A percentile compares a stretch with the other conserved stretches of the same genome.
phyloP scores from a whole-genome alignment of 495 filamentous ascomycete genomes.

The Penicillium paxilli region DNA sequence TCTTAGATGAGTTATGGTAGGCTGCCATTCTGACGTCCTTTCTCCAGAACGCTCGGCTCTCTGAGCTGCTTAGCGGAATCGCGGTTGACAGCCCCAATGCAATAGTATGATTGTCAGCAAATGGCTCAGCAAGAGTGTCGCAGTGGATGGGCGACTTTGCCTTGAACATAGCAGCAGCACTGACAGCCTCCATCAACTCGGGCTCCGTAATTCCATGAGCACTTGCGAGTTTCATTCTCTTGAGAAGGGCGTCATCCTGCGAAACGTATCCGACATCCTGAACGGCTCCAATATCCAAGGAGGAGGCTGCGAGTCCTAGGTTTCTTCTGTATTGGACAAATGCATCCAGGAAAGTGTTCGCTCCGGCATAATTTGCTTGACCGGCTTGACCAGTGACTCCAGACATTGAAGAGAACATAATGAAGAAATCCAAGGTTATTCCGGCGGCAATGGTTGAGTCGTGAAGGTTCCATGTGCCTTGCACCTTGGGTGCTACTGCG shows the following conservation, averaged over 20 bases:
- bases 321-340: slow-evolving; percentile 29
- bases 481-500: slow-evolving; percentile 40
- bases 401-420: slow-evolving; percentile 39
- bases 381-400: slow-evolving; percentile 28
- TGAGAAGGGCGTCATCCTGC: slow-evolving; percentile 10
- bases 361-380: slow-evolving; percentile 39
- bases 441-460: slow-evolving; percentile 31
- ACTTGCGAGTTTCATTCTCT: slow-evolving; percentile 1
- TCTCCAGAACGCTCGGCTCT: slow-evolving; percentile 20
- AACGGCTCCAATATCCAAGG: slow-evolving; percentile 34
- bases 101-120: slow-evolving; percentile 1
- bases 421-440: slow-evolving; percentile 48
- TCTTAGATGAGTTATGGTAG: slow-evolving; percentile 22
- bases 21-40: slow-evolving; percentile 25
- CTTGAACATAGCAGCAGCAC: too few species aligned
- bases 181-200: not conserved
- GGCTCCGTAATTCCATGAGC: not conserved
- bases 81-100: slow-evolving; percentile 7
- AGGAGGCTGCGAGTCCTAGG: slow-evolving; percentile 26
- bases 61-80: not conserved
- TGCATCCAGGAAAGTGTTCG: slow-evolving; percentile 35
- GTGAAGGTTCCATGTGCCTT: slow-evolving; percentile 58
- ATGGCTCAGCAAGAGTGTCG: too few species aligned
- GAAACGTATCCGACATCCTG: slow-evolving; percentile 33
- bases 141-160: too few species aligned